Conservation (phyloP, 305 asterid genomes). For the Ruellia speciosa region DNA sequence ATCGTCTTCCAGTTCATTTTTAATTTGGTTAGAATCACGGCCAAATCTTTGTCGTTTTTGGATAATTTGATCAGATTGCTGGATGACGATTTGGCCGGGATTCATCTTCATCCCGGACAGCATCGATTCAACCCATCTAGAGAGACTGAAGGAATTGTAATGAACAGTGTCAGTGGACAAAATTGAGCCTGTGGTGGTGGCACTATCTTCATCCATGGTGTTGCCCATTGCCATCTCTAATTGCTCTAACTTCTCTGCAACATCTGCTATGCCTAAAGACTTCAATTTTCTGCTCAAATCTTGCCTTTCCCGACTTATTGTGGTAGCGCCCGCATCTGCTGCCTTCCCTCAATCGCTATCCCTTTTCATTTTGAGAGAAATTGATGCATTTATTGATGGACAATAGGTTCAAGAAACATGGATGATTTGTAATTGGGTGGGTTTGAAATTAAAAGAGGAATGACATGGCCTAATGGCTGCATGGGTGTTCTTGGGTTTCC, state of each 20-base stretch:
- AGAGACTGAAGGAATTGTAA: slow-evolving; percentile 68
- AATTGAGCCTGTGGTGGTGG: slow-evolving; percentile 31
- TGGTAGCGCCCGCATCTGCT: too few relatives aligned
- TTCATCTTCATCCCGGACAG: slow-evolving; percentile 37
- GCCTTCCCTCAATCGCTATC: slow-evolving; percentile 36
- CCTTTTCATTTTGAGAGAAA: slow-evolving; percentile 37
- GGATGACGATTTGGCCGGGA: slow-evolving; percentile 28
- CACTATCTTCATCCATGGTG: slow-evolving; percentile 30
- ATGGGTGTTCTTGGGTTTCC: slow-evolving; percentile 25
- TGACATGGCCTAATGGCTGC: background rate
- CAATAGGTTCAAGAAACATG: slow-evolving; percentile 39
- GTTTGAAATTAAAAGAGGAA: slow-evolving; percentile 22
- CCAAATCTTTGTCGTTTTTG: slow-evolving; percentile 50
- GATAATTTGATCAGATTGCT: slow-evolving; percentile 20
- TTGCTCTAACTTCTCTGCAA: slow-evolving; percentile 59
- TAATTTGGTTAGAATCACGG: slow-evolving; percentile 32
- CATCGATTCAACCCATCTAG: slow-evolving; percentile 70
- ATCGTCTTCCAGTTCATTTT: background rate
- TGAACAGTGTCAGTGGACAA: slow-evolving; percentile 50
- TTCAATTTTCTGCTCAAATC: slow-evolving; percentile 50
- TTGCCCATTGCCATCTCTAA: slow-evolving; percentile 57
- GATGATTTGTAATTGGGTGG: slow-evolving; percentile 34
- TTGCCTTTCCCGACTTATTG: slow-evolving; percentile 29
- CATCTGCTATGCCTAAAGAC: slow-evolving; percentile 72
- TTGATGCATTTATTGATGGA: slow-evolving; percentile 5